Evolutionary conservation across 805 yeast species (phyloP), one percentile per base, ranked within the genome.

Genomic region (Saccharomycopsis sp.): DNA sequence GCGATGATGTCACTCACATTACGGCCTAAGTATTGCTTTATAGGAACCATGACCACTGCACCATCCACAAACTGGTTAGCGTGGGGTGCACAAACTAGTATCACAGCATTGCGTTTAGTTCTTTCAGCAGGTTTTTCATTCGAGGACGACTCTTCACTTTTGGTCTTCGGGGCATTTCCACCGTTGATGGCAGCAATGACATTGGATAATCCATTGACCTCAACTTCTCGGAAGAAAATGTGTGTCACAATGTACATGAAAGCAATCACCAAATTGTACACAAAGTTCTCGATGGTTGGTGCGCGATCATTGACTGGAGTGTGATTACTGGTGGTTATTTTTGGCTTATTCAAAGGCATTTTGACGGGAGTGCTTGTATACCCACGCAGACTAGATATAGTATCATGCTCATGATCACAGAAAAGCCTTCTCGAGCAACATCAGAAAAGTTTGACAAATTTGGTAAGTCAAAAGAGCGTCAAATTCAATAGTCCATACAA

Each of bases 31-130:
- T n/a, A n/a, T 44, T 55, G 57, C 29, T 57, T 57, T n/a, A 60
- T 21, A 21, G 63, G 63, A 12, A 56, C 53, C 51, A 50, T 57
- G 1, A 60, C 56, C 14, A 60, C 56, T 15, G 60, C 55, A 3
- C 74, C 75, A 64, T 81, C 86, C 40, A 87, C 83, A 62, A 87
- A 88, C 66, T 89, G 96, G 67, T 89, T 89, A n/a, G 97, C 96
- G 73, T 92, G 99, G 1, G 98, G 98, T 1, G 97, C 99, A 9
- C 94, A 95, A 40, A 94, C 98, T 62, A 94, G 85, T 56, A 92
- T 86, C 7, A 91, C 85, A 0, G 98, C 92, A 0, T 97, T 97
- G 8, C 78, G 70, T 34, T 79, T 75, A 0, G 87, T 86, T 29
- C 12, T 29, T 12, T 29, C 37, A 29, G 5, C 37, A 81, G 12